Evolutionary conservation across 2,329 filamentous ascomycete genomes (phyloP), one percentile per base, ranked within the genome.

Genomic region (Monilinia fructigena): DNA sequence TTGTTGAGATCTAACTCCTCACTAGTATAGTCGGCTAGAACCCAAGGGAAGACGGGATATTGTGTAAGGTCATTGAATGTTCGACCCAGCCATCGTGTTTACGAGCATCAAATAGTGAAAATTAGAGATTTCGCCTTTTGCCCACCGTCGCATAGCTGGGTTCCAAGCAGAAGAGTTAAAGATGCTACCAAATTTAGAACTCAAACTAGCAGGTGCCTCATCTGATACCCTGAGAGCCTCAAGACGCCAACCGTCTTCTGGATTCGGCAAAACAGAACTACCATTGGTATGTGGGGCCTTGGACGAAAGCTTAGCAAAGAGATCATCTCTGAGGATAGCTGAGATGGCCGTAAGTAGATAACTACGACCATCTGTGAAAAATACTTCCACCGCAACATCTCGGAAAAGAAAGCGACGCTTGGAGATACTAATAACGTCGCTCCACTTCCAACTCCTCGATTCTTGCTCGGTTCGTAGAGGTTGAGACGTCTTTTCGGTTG

Each of bases 41-140:
- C 89, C 95, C 95, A 99, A 0, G 95, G 95, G 71, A 99, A 99
- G 23, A 99, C 93, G 0, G 95, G 95, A 74, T 99, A 99, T 74
- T 99, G 96, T 0, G 95, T 99, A 23, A 99, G 82, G 75, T 99
- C 95, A 75, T 99, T 99, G 80, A 99, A 99, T 0, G 95, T 98
- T 63, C 95, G 85, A 2, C 95, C 95, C 95, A 38, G 96, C 96
- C 85, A 99, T 92, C 0, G 95, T 98, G 75, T 99, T 99, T 75
- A 99, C 88, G 68, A 97, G 88, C 94, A 99, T 99, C 47, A 99
- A 85, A 75, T 99, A 99, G 77, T 98, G 93, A 74, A 99, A 99
- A 77, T 99, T 99, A 18, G 94, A 98, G 60, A 98, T 92, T 74
- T 99, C 95, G 16, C 96, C 95, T 75, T 89, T 90, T 67, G 95